Percentiles rank a stretch among this genome's conserved stretches.
Evolutionary conservation across 225 moss, liverwort and hornwort species (phyloP).

Genomic region (Bryoerythrophyllum caledonicum): DNA sequence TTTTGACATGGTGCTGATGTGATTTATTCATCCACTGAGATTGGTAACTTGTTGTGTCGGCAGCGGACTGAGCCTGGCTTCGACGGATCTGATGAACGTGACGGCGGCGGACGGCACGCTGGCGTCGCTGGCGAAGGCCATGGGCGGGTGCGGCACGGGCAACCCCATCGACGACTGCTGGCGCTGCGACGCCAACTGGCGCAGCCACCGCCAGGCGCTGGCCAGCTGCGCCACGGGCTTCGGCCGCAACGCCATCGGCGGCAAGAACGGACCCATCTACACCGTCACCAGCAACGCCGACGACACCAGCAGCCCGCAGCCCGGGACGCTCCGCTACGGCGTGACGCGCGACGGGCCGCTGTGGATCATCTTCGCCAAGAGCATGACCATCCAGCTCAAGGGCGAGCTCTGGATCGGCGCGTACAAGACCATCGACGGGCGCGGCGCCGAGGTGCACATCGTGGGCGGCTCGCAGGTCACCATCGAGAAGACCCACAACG

Average conservation of each 20-base stretch:
- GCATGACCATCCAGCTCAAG: slow-evolving; percentile 28
- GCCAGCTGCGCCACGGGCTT: slow-evolving; percentile 28
- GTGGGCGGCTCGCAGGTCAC: slow-evolving; percentile 13
- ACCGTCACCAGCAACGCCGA: slow-evolving; percentile 25
- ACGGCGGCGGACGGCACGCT: slow-evolving; percentile 18
- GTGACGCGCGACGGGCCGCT: slow-evolving; percentile 28
- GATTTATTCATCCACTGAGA: too few relatives aligned
- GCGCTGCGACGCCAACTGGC: slow-evolving; percentile 31
- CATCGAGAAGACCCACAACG: slow-evolving; percentile 18
- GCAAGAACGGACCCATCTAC: slow-evolving; percentile 36
- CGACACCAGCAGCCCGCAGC: not conserved
- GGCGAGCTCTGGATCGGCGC: slow-evolving; percentile 22
- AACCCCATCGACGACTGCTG: slow-evolving; percentile 37
- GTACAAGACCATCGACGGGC: slow-evolving; percentile 32
- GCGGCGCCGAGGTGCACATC: slow-evolving; percentile 30
- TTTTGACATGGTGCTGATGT: not conserved
- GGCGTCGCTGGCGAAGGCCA: slow-evolving; percentile 12
- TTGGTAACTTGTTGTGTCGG: not conserved
- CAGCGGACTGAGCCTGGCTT: slow-evolving; percentile 27
- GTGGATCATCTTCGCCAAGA: slow-evolving; percentile 30
- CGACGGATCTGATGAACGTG: not conserved
- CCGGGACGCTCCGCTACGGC: slow-evolving; percentile 32
- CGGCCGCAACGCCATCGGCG: slow-evolving; percentile 26
- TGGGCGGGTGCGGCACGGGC: slow-evolving; percentile 32
- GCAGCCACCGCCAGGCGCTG: slow-evolving; percentile 27